Evolutionary conservation across 2,329 filamentous ascomycete genomes (phyloP).

Genomic region (Bipolaris victoriae): DNA sequence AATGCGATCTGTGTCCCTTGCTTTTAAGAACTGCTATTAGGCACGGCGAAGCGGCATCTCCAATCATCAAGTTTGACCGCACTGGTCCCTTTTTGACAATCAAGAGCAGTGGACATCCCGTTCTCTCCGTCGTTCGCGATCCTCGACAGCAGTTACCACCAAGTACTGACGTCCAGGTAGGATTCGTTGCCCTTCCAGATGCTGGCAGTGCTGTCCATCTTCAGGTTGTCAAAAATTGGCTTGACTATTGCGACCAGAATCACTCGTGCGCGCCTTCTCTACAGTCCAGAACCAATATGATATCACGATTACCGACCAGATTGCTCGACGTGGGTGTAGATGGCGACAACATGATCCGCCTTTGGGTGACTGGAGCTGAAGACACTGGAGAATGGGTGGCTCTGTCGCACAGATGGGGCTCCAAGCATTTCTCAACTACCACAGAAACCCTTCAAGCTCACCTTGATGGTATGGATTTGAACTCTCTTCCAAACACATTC

Average conservation of each 20-base stretch:
- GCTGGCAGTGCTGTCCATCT: conserved; percentile 12
- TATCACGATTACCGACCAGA: conserved; percentile 11
- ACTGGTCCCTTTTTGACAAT: conserved; percentile 1
- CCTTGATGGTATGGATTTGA: background rate
- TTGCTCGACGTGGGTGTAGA: conserved; percentile 17
- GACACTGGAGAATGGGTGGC: conserved; percentile 20
- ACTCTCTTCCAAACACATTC: conserved; percentile 24
- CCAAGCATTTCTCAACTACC: conserved; percentile 12
- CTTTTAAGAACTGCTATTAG: background rate
- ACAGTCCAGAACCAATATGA: background rate
- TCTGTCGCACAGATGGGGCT: conserved; percentile 26
- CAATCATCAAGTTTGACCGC: conserved; percentile 1
- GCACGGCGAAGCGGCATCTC: background rate
- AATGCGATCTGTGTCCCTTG: background rate
- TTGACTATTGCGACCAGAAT: conserved; percentile 18
- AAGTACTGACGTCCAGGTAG: conserved; percentile 12
- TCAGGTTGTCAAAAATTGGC: conserved; percentile 15
- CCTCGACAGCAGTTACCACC: background rate
- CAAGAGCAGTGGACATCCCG: background rate
- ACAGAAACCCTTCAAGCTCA: conserved; percentile 3
- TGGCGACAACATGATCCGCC: background rate
- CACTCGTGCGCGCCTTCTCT: conserved; percentile 5
- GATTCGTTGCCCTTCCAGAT: conserved; percentile 15
- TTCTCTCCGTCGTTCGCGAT: conserved; percentile 7
- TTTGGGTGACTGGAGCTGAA: conserved; percentile 3